Conservation (phyloP, 179 eudicot genomes). For the Amaranthus tricolor region DNA sequence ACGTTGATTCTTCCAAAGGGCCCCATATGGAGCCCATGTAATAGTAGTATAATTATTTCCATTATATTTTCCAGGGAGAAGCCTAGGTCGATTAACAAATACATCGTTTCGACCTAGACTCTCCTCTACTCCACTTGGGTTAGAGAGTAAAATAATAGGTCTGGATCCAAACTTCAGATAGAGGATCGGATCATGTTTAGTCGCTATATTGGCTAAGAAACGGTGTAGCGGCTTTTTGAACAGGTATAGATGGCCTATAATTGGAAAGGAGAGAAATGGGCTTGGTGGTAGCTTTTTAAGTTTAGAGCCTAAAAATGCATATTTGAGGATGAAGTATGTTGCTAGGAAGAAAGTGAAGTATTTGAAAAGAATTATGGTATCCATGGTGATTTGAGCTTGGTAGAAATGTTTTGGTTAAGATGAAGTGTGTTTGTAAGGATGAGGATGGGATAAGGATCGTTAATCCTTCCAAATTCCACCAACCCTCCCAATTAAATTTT, state of each 20-base stretch:
- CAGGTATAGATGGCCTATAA: constrained; percentile 37
- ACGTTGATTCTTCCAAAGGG: constrained; percentile 36
- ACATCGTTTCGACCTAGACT: constrained; percentile 25
- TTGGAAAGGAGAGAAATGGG: constrained; percentile 24
- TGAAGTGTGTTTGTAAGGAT: too few species aligned
- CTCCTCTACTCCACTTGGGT: constrained; percentile 29
- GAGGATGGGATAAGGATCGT: too few species aligned
- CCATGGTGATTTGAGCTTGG: not conserved
- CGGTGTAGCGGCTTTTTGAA: constrained; percentile 32
- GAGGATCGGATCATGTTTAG: constrained; percentile 23
- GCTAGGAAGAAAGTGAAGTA: constrained; percentile 18
- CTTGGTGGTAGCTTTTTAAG: constrained; percentile 24
- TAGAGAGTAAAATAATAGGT: constrained; percentile 26
- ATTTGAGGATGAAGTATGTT: constrained; percentile 15
- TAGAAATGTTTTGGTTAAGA: too few species aligned
- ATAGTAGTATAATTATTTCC: constrained; percentile 30
- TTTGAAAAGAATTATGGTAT: not conserved
- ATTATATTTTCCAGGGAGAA: constrained; percentile 32
- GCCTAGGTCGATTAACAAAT: constrained; percentile 35
- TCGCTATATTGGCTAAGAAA: constrained; percentile 16
- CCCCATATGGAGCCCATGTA: constrained; percentile 38
- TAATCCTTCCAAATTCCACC: too few species aligned
- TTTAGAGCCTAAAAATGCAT: constrained; percentile 3
- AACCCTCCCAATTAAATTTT: too few species aligned
- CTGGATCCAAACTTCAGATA: constrained; percentile 22